A percentile compares a stretch with the other conserved stretches of the same genome.
These are phyloP conservation scores for Solanum arcanum DNA, from an alignment of 257 asterid genomes.

Conservation along the genomic window DNA sequence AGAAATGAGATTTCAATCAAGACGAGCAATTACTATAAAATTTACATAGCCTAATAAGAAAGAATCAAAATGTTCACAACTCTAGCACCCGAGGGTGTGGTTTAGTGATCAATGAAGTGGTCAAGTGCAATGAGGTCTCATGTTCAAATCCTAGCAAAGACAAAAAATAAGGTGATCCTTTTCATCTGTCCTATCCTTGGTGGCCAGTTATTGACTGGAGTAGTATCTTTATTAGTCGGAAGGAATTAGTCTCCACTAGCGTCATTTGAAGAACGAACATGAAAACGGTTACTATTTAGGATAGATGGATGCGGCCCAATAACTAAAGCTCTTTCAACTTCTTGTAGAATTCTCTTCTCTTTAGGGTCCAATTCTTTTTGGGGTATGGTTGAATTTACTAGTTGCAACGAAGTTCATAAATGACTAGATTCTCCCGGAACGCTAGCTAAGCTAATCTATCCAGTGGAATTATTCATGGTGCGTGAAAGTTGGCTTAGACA, in stretches of 20 bases:
- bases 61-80: neutral
- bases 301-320: no score
- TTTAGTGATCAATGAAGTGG: no score
- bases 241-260: neutral
- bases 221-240: neutral
- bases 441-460: neutral
- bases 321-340: no score
- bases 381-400: no score
- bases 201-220: neutral
- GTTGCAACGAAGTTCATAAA: no score
- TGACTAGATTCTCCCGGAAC: neutral
- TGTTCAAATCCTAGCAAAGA: neutral
- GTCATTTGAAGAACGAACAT: neutral
- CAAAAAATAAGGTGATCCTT: neutral
- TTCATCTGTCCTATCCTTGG: neutral
- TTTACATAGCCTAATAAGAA: neutral
- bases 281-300: no score
- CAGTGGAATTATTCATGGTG: neutral
- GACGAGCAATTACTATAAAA: neutral
- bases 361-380: no score
- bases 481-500: neutral
- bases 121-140: neutral
- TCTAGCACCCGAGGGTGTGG: neutral
- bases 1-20: neutral
- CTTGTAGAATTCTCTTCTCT: no score